Evolutionary conservation across 108 stramenopile species (phyloP).

Genomic region (Pelagomonas calceolata): DNA sequence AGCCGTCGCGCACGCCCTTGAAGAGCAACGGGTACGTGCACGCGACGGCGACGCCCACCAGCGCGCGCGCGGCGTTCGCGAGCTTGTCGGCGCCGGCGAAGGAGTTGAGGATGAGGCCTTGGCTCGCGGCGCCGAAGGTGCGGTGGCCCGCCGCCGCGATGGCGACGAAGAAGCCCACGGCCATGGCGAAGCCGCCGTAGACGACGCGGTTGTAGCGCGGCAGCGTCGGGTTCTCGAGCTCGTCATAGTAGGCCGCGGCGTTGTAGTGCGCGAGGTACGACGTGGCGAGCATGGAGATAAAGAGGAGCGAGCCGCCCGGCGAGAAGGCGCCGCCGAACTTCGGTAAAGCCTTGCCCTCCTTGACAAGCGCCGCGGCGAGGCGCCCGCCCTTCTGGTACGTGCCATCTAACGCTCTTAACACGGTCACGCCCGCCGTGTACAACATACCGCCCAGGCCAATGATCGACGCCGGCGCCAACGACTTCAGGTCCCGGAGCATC

Average conservation of each 20-base stretch:
- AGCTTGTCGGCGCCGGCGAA: conserved; percentile 76
- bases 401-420: conserved; percentile 59
- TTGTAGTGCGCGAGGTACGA: conserved; percentile 92
- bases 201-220: conserved; percentile 70
- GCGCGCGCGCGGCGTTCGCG: conserved; percentile 70
- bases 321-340: conserved; percentile 58
- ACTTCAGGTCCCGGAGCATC: conserved; percentile 67
- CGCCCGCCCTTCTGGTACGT: conserved; percentile 57
- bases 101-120: conserved; percentile 85
- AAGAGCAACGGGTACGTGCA: conserved; percentile 75
- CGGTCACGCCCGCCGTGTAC: conserved; percentile 70
- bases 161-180: conserved; percentile 56
- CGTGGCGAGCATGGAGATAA: conserved; percentile 82
- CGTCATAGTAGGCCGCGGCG: conserved; percentile 83
- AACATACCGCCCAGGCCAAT: conserved; percentile 77
- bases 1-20: conserved; percentile 74
- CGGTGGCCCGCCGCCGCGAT: conserved; percentile 75
- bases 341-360: conserved; percentile 38
- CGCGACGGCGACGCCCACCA: conserved; percentile 74
- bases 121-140: conserved; percentile 73
- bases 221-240: conserved; percentile 79
- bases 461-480: conserved; percentile 74
- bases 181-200: conserved; percentile 45
- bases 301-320: conserved; percentile 58
- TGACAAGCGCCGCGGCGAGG: conserved; percentile 47